Evolutionary conservation across 192 early-diverging fungal genomes (phyloP).

Genomic region (Helicostylum pulchrum): DNA sequence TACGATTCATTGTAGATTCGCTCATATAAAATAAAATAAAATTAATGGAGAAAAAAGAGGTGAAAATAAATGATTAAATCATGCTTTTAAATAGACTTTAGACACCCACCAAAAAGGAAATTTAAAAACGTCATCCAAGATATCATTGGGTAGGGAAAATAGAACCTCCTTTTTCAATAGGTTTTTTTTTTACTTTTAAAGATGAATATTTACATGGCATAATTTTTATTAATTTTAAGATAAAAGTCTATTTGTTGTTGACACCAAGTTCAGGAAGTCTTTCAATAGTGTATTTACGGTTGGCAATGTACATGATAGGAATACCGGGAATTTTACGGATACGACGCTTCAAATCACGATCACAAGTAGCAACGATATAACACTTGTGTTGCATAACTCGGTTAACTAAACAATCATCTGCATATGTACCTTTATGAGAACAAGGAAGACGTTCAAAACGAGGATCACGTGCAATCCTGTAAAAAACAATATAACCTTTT

Average conservation of each 20-base stretch:
- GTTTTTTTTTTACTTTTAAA: not conserved
- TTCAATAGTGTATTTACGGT: slow-evolving; percentile 91
- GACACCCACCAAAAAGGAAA: not conserved
- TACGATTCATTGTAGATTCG: not conserved
- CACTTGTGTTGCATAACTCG: slow-evolving; percentile 90
- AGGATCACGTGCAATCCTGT: slow-evolving; percentile 90
- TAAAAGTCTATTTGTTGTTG: slow-evolving; percentile 29
- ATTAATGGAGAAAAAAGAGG: not conserved
- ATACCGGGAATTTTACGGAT: slow-evolving; percentile 96
- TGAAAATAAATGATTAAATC: not conserved
- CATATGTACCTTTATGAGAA: slow-evolving; percentile 97
- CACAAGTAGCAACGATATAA: slow-evolving; percentile 98
- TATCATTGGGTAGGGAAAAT: not conserved
- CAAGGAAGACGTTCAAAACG: slow-evolving; percentile 94
- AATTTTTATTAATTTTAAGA: not conserved
- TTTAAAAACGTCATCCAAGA: not conserved
- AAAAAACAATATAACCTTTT: not conserved
- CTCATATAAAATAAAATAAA: not conserved
- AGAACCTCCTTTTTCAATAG: not conserved
- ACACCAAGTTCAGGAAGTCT: slow-evolving; percentile 75
- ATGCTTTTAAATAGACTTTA: not conserved
- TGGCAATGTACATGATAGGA: slow-evolving; percentile 94
- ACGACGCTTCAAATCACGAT: slow-evolving; percentile 91
- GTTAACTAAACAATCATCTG: slow-evolving; percentile 97
- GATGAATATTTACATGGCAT: not conserved